A percentile compares a stretch with the other conserved stretches of the same genome.
These are phyloP conservation scores for Collybiopsis confluens DNA, from an alignment of 768 basidiomycete species.

Conservation along the genomic window DNA sequence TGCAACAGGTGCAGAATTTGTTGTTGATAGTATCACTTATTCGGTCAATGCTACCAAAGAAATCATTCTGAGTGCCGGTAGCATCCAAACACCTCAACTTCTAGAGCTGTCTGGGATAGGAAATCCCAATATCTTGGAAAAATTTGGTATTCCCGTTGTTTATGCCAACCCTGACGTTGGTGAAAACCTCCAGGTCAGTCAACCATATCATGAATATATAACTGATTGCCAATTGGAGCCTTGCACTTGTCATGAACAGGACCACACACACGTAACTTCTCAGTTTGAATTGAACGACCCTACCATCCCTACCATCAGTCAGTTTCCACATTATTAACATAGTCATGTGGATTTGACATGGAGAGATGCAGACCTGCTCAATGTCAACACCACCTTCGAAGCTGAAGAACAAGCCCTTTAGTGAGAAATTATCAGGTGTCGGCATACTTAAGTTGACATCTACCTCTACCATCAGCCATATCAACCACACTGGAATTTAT, in stretches of 20 bases:
- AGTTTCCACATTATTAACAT: background rate
- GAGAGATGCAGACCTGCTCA: background rate
- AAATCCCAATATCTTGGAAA: conserved; percentile 28
- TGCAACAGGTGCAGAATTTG: conserved; percentile 40
- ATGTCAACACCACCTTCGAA: conserved; percentile 1
- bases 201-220: background rate
- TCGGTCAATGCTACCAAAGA: conserved; percentile 36
- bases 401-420: background rate
- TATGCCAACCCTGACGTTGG: conserved; percentile 35
- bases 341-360: background rate
- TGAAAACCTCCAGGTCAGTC: conserved; percentile 35
- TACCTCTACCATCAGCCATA: background rate
- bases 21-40: conserved; percentile 20
- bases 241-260: background rate
- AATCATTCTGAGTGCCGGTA: conserved; percentile 36
- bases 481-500: conserved; percentile 1
- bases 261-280: background rate
- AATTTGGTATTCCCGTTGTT: conserved; percentile 21
- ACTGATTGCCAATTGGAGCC: background rate
- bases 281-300: conserved; percentile 2
- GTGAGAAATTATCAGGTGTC: background rate
- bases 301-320: background rate
- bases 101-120: conserved; percentile 54
- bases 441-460: background rate
- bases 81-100: conserved; percentile 38